Evolutionary conservation across 2,329 filamentous ascomycete genomes (phyloP).

Genomic region (Aulographum hederae): DNA sequence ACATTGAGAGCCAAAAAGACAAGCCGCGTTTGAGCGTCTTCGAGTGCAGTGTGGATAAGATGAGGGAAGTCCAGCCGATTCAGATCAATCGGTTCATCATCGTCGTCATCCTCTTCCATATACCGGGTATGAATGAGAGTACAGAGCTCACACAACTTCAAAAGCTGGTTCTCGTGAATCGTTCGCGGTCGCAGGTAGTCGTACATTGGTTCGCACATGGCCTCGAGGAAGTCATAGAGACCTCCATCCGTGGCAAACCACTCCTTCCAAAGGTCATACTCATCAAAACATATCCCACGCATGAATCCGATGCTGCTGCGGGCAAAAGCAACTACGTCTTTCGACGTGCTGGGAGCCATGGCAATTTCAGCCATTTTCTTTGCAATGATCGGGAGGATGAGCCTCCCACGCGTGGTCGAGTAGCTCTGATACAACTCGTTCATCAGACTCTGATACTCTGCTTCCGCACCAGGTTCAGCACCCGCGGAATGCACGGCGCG

Average conservation of each 20-base stretch:
- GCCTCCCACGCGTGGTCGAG: conserved; percentile 35
- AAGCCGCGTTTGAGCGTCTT: conserved; percentile 48
- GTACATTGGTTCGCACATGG: conserved; percentile 48
- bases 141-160: conserved; percentile 49
- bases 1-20: conserved; percentile 46
- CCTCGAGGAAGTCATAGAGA: conserved; percentile 47
- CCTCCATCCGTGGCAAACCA: conserved; percentile 47
- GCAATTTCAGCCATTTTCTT: conserved; percentile 41
- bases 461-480: conserved; percentile 37
- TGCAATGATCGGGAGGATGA: conserved; percentile 42
- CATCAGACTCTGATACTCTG: conserved; percentile 47
- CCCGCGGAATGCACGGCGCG: conserved; percentile 41
- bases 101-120: conserved; percentile 32
- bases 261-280: conserved; percentile 48
- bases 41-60: conserved; percentile 44
- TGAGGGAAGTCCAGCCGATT: conserved; percentile 41
- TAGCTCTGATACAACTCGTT: conserved; percentile 48
- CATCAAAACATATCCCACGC: conserved; percentile 45
- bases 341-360: conserved; percentile 39
- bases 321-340: conserved; percentile 46
- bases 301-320: conserved; percentile 46
- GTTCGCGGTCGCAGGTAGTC: conserved; percentile 46
- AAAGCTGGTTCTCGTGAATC: conserved; percentile 46
- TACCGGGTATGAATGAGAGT: conserved; percentile 48
- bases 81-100: conserved; percentile 26